phyloP scores from a whole-genome alignment of 2,329 filamentous ascomycete species.

The Rasamsonia emersonii region DNA sequence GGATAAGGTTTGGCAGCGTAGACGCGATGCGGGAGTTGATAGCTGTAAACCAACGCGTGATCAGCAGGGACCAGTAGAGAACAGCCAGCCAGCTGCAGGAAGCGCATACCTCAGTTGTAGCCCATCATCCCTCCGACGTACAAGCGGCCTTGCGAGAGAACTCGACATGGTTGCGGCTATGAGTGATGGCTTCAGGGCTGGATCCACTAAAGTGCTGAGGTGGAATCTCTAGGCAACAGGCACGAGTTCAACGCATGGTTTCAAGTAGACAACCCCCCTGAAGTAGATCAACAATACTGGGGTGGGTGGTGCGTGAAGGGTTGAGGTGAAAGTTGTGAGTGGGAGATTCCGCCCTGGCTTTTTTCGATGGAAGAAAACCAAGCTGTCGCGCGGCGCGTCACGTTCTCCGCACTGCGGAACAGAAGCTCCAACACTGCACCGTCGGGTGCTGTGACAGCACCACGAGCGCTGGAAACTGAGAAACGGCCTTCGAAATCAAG shows the following conservation, averaged over 20 bases:
- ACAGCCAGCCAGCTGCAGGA: neutral
- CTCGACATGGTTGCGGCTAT: slow-evolving; percentile 21
- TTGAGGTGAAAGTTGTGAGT: neutral
- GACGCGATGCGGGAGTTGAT: slow-evolving; percentile 51
- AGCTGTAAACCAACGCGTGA: slow-evolving; percentile 40
- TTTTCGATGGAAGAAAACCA: slow-evolving; percentile 6
- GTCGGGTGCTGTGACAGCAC: neutral
- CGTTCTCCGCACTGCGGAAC: slow-evolving; percentile 7
- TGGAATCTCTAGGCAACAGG: too few relatives aligned
- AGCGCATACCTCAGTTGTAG: slow-evolving; percentile 33
- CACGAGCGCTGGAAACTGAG: neutral
- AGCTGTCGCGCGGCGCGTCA: slow-evolving; percentile 9
- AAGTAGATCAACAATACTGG: too few relatives aligned
- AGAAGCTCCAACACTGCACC: neutral
- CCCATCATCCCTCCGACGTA: slow-evolving; percentile 30
- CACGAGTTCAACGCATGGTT: neutral
- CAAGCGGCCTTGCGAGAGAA: slow-evolving; percentile 28
- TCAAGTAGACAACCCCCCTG: too few relatives aligned
- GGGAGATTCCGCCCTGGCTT: neutral
- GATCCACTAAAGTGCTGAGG: neutral
- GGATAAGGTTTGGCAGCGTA: slow-evolving; percentile 51
- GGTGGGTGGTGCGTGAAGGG: too few relatives aligned
- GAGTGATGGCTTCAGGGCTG: neutral
- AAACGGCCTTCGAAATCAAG: neutral
- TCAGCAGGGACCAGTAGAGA: too few relatives aligned